Evolutionary conservation across 148 eudicot species (phyloP).

Genomic region (Rhododendron molle): DNA sequence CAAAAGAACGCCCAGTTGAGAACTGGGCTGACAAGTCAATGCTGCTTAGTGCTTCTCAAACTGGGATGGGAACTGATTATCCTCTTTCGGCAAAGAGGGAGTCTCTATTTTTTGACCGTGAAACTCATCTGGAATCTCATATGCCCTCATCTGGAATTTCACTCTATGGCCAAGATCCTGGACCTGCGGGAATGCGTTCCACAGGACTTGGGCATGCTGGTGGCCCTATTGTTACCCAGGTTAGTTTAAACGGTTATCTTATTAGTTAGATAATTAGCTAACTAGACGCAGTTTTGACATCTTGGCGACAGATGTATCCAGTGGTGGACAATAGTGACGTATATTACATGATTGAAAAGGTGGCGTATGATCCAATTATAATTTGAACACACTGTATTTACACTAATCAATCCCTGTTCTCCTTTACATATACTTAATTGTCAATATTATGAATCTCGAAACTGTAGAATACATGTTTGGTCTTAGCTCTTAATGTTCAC

Average conservation of each 20-base stretch:
- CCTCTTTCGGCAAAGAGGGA: constrained; percentile 36
- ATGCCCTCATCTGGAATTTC: constrained; percentile 43
- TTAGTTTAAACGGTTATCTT: constrained; percentile 14
- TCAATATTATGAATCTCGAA: neutral
- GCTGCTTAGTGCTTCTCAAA: constrained; percentile 20
- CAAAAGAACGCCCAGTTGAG: constrained; percentile 43
- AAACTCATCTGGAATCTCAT: constrained; percentile 37
- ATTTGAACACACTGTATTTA: neutral
- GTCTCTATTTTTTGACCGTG: constrained; percentile 40
- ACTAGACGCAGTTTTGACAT: neutral
- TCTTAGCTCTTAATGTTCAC: neutral
- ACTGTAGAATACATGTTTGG: neutral
- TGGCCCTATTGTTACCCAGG: constrained; percentile 80
- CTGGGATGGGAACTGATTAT: constrained; percentile 37
- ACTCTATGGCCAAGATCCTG: constrained; percentile 54
- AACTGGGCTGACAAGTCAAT: constrained; percentile 46
- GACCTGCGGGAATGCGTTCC: constrained; percentile 47
- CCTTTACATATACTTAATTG: neutral
- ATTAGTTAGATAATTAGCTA: neutral
- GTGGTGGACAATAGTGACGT: neutral
- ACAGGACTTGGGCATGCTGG: constrained; percentile 44
- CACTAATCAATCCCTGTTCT: neutral
- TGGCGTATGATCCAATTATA: neutral
- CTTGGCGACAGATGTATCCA: neutral
- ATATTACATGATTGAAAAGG: neutral